These are phyloP conservation scores for Teratosphaeria destructans DNA, from an alignment of 2,329 filamentous ascomycete species.

Conservation along the genomic window DNA sequence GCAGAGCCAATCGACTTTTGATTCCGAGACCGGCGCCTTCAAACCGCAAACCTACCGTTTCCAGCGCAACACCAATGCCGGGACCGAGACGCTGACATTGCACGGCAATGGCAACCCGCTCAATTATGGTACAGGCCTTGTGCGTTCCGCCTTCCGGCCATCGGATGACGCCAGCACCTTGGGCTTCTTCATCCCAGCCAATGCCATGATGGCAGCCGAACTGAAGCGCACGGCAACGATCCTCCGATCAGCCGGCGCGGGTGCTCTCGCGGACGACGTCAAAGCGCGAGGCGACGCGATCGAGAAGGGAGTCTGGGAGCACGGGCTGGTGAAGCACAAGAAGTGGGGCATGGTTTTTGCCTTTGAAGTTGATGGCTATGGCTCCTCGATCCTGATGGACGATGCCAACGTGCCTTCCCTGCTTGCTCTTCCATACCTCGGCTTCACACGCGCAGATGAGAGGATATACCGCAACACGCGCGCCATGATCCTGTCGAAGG, in stretches of 20 bases:
- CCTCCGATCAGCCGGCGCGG: constrained; percentile 51
- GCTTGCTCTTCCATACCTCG: constrained; percentile 66
- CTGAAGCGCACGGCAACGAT: constrained; percentile 63
- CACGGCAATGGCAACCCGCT: constrained; percentile 83
- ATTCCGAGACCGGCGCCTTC: constrained; percentile 53
- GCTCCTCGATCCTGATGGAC: constrained; percentile 74
- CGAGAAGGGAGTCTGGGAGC: constrained; percentile 66
- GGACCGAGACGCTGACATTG: constrained; percentile 83
- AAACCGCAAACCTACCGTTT: constrained; percentile 76
- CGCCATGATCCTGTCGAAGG: constrained; percentile 63
- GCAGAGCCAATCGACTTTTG: constrained; percentile 74
- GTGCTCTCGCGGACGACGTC: constrained; percentile 38
- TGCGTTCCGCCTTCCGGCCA: constrained; percentile 86
- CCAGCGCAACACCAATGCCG: constrained; percentile 64
- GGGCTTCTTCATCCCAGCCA: constrained; percentile 88
- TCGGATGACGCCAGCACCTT: constrained; percentile 92
- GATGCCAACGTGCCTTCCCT: constrained; percentile 80
- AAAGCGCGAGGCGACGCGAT: constrained; percentile 54
- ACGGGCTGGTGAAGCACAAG: constrained; percentile 69
- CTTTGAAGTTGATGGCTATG: constrained; percentile 81
- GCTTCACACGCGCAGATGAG: constrained; percentile 57
- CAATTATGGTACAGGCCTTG: constrained; percentile 69
- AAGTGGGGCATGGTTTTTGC: constrained; percentile 72
- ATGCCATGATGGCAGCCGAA: constrained; percentile 92
- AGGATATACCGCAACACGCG: constrained; percentile 78